A percentile compares a stretch with the other conserved stretches of the same genome.
Evolutionary conservation across 768 basidiomycete species (phyloP).

Genomic region (Cystobasidium onofrii): DNA sequence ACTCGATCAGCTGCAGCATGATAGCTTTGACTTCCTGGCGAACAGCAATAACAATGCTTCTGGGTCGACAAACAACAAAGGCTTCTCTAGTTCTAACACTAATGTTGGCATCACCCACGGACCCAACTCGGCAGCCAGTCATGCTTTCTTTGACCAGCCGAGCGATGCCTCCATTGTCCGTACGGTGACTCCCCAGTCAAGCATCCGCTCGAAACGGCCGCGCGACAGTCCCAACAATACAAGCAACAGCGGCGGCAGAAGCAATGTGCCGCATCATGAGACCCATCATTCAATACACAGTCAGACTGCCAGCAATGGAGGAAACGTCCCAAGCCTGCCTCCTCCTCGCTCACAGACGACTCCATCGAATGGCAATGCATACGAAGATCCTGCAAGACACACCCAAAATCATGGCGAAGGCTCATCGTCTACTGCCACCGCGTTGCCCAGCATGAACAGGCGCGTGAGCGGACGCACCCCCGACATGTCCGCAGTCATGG

Average conservation of each 20-base stretch:
- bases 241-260: background rate
- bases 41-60: background rate
- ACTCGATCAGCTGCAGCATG: background rate
- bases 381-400: background rate
- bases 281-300: background rate
- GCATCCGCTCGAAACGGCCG: background rate
- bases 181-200: background rate
- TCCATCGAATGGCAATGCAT: background rate
- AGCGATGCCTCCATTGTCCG: background rate
- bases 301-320: background rate
- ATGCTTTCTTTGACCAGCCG: background rate
- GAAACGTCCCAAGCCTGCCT: too few relatives aligned
- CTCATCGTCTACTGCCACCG: background rate
- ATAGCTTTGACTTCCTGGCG: background rate
- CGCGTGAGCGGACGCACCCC: background rate
- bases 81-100: too few relatives aligned
- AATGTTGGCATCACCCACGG: background rate
- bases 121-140: background rate
- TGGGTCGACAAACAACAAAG: too few relatives aligned
- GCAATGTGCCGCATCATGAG: background rate
- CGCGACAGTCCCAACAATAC: background rate
- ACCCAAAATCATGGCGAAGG: background rate
- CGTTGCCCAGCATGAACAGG: background rate
- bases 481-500: conserved; percentile 2
- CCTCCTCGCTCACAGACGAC: background rate